Evolutionary conservation across 2,329 filamentous ascomycete genomes (phyloP).

Genomic region (Lasiodiplodia sp.): DNA sequence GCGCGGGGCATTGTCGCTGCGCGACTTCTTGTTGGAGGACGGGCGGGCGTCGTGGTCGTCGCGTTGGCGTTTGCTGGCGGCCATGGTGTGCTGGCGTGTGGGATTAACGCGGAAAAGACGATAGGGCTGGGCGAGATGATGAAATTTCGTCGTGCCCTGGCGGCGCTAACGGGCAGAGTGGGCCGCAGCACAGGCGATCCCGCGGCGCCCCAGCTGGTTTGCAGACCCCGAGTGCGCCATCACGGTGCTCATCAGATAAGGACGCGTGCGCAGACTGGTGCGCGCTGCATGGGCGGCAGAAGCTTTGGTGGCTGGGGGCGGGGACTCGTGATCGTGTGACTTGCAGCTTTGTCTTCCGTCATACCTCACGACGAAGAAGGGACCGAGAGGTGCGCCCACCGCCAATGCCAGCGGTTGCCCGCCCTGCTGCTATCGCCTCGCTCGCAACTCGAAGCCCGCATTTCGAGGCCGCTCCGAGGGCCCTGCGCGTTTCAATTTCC

Average conservation of each 20-base stretch:
- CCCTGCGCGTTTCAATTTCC: neutral
- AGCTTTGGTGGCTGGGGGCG: neutral
- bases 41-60: slow-evolving; percentile 54
- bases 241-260: slow-evolving; percentile 6
- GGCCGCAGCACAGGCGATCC: slow-evolving; percentile 1
- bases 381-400: neutral
- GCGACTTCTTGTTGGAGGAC: slow-evolving; percentile 54
- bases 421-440: neutral
- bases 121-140: slow-evolving; percentile 20
- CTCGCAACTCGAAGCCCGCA: neutral
- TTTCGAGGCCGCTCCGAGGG: neutral
- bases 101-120: slow-evolving; percentile 56
- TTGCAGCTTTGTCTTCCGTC: slow-evolving; percentile 24
- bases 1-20: slow-evolving; percentile 39
- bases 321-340: slow-evolving; percentile 26
- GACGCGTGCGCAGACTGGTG: neutral
- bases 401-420: neutral
- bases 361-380: neutral
- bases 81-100: slow-evolving; percentile 55
- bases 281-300: neutral
- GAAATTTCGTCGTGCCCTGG: slow-evolving; percentile 5
- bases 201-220: neutral
- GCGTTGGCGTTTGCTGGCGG: slow-evolving; percentile 56
- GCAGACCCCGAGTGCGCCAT: neutral
- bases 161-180: slow-evolving; percentile 3